Evolutionary conservation across 169 alveolate species (phyloP), one percentile per base, ranked within the genome.

Genomic region (Eimeria sp.): DNA sequence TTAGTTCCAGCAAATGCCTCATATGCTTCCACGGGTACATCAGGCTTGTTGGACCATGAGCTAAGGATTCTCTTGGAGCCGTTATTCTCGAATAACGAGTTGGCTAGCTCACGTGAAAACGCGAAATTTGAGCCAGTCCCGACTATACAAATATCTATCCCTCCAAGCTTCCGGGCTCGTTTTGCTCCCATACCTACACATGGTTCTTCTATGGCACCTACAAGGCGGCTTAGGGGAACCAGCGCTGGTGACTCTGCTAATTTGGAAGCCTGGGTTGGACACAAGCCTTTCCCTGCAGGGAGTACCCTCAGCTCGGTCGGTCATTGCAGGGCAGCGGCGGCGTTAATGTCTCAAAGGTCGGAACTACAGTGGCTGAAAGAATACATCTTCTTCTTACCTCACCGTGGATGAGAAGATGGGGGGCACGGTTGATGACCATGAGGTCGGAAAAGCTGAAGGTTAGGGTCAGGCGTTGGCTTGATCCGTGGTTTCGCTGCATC

Each of bases 321-420:
- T 9, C 82, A 87, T 85, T 87, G 94, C 94, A 87, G 46, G 56
- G 94, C 94, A 23, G 94, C 82, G 25, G 83, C 94, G 37, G 94
- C 64, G 43, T 30, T 87, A 49, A 87, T 87, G 82, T 87, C 94
- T 23, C 64, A 64, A n/a, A 37, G 66, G 33, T 9, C 64, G 37
- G 94, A 87, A 43, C 33, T 87, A 58, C 94, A 87, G 68, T 87
- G 94, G 94, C 78, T 87, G 37, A 49, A 64, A 33, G 94, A 87
- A 49, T 76, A 66, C 83, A 62, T 66, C 46, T 87, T 64, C 82
- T 87, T 87, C 56, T 64, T 87, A 76, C 94, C 68, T 46, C 91
- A 85, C 91, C 91, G 76, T 30, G 54, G 68, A 80, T 80, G 56
- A 74, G 58, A 54, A 40, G 83, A 74, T 33, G 58, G 56, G 37